Percentiles rank a stretch among this genome's conserved stretches.
Conservation (phyloP, 106 monocot genomes). For the Allium cepa region DNA sequence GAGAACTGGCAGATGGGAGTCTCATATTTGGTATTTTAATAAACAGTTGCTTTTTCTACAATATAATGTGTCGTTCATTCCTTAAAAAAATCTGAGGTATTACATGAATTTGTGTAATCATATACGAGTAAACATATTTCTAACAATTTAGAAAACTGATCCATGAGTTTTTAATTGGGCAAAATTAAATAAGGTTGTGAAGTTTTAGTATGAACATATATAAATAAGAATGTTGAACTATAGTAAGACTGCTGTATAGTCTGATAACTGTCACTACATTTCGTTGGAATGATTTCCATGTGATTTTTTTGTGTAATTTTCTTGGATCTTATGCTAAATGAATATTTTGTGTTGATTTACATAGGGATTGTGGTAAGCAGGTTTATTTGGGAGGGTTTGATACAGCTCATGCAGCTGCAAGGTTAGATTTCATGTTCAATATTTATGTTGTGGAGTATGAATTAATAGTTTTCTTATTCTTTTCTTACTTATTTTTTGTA, state of each 20-base stretch:
- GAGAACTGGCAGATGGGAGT: slow-evolving; percentile 87
- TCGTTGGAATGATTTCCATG: neutral
- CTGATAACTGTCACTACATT: no score
- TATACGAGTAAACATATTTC: no score
- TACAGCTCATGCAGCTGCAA: slow-evolving; percentile 63
- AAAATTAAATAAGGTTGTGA: no score
- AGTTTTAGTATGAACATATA: no score
- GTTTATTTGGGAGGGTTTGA: slow-evolving; percentile 84
- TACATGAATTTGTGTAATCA: no score
- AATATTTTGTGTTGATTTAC: neutral
- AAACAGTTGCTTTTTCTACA: no score
- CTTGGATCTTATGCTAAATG: neutral
- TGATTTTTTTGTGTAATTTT: neutral
- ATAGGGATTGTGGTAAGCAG: slow-evolving; percentile 89
- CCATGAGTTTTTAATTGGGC: no score
- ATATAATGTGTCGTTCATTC: no score
- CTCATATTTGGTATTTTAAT: slow-evolving; percentile 60
- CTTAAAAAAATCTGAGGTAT: no score
- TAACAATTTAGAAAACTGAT: no score
- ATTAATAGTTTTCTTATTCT: neutral
- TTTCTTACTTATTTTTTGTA: neutral
- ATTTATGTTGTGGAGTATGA: neutral
- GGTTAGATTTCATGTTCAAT: slow-evolving; percentile 10
- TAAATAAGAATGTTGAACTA: no score
- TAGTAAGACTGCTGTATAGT: no score